Evolutionary conservation across 23 red algal genomes (phyloP).

Genomic region (Gracilaria caudata): DNA sequence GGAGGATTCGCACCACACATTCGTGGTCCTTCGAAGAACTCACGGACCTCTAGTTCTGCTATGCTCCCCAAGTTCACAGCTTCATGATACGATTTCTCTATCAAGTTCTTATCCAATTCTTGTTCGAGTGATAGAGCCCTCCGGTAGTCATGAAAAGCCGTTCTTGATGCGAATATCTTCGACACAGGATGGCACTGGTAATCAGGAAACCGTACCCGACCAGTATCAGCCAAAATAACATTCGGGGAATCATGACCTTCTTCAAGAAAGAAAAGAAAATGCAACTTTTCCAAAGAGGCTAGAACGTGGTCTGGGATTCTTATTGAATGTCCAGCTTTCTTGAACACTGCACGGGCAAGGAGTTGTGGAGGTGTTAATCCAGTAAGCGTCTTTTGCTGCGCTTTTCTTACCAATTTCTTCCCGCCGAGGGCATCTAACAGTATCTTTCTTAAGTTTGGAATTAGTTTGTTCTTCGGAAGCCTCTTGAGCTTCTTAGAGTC

Average conservation of each 20-base stretch:
- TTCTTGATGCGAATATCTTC: conserved; percentile 34
- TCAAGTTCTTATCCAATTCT: conserved; percentile 27
- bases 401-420: not conserved
- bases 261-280: conserved; percentile 77
- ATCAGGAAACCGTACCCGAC: conserved; percentile 46
- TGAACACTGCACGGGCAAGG: conserved; percentile 36
- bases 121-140: conserved; percentile 35
- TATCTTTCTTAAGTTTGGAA: conserved; percentile 27
- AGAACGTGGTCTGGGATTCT: conserved; percentile 44
- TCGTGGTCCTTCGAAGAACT: conserved; percentile 12
- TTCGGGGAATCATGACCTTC: conserved; percentile 61
- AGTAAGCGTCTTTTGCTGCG: conserved; percentile 37
- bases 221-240: conserved; percentile 61
- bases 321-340: conserved; percentile 51
- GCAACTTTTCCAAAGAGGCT: conserved; percentile 35
- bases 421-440: not conserved
- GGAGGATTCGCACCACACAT: not conserved
- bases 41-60: conserved; percentile 54
- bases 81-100: conserved; percentile 10
- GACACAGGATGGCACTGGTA: conserved; percentile 29
- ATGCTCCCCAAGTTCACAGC: conserved; percentile 46
- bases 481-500: conserved; percentile 44
- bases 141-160: conserved; percentile 48
- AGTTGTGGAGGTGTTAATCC: conserved; percentile 30
- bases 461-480: conserved; percentile 17